A percentile compares a stretch with the other conserved stretches of the same genome.
phyloP scores from a whole-genome alignment of 306 rosid genomes.

The Mucuna pruriens region DNA sequence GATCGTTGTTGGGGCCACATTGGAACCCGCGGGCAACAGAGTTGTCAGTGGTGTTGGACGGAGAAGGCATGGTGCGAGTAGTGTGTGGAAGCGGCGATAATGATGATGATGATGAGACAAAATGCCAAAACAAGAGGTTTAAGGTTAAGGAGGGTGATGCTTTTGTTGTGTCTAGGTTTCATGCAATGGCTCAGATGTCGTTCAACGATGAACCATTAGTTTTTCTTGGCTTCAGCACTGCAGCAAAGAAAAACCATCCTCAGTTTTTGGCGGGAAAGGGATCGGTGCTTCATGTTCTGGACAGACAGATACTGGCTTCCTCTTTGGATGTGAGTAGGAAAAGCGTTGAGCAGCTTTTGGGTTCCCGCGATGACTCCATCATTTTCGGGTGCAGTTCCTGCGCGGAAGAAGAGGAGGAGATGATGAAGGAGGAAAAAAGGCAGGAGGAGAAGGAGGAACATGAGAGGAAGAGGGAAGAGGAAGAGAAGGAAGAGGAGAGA shows the following conservation, averaged over 20 bases:
- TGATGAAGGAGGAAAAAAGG: slow-evolving; percentile 59
- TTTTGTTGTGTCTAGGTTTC: slow-evolving; percentile 75
- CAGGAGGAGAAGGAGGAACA: slow-evolving; percentile 9
- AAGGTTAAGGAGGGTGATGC: slow-evolving; percentile 73
- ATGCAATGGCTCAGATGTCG: slow-evolving; percentile 92
- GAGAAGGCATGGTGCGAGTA: slow-evolving; percentile 76
- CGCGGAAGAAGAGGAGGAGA: slow-evolving; percentile 79
- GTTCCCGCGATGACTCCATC: slow-evolving; percentile 53
- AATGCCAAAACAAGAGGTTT: slow-evolving; percentile 65
- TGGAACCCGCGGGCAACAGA: slow-evolving; percentile 86
- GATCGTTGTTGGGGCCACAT: slow-evolving; percentile 93
- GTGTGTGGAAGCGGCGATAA: slow-evolving; percentile 58
- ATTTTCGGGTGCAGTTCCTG: slow-evolving; percentile 74
- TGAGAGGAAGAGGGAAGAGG: background rate
- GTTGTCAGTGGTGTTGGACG: slow-evolving; percentile 63
- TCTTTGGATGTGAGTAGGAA: slow-evolving; percentile 63
- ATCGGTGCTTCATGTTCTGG: slow-evolving; percentile 61
- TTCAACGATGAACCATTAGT: slow-evolving; percentile 67
- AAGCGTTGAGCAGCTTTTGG: slow-evolving; percentile 57
- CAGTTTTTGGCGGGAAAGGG: slow-evolving; percentile 75
- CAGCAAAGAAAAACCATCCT: slow-evolving; percentile 52
- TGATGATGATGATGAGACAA: slow-evolving; percentile 22
- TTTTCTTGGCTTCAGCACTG: slow-evolving; percentile 83
- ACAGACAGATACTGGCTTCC: slow-evolving; percentile 60
- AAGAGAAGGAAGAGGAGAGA: slow-evolving; percentile 24